Conservation (phyloP, 2,329 filamentous ascomycete species). For the Mariannaea elegans region DNA sequence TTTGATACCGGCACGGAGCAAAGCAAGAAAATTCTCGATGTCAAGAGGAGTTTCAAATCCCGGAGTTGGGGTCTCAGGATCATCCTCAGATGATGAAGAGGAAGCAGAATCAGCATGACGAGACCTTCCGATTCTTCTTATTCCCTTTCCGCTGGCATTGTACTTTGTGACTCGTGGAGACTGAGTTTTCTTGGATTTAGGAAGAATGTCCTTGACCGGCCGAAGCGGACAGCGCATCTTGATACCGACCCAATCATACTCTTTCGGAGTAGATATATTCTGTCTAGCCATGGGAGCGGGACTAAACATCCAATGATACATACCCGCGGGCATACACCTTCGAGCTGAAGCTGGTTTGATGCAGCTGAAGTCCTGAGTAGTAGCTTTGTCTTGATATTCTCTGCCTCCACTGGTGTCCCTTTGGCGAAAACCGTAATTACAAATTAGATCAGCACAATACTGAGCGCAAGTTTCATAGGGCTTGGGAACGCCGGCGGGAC, state of each 20-base stretch:
- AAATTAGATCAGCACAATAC: slow-evolving; percentile 19
- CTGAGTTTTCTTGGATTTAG: background rate
- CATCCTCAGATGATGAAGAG: background rate
- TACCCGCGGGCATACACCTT: background rate
- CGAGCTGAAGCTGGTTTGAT: background rate
- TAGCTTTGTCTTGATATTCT: slow-evolving; percentile 4
- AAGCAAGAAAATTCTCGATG: slow-evolving; percentile 13
- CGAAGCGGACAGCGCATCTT: slow-evolving; percentile 33
- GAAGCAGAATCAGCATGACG: background rate
- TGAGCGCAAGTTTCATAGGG: slow-evolving; percentile 19
- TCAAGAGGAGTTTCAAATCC: background rate
- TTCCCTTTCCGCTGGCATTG: background rate
- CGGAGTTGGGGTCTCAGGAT: background rate
- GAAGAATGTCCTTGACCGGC: background rate
- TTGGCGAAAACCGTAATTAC: background rate
- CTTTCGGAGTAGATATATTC: slow-evolving; percentile 23
- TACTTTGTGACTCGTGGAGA: background rate
- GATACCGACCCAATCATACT: slow-evolving; percentile 40
- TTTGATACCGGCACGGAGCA: slow-evolving; percentile 25
- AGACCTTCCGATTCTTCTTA: background rate
- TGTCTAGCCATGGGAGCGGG: slow-evolving; percentile 22
- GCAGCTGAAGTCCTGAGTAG: background rate
- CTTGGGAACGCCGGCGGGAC: slow-evolving; percentile 23
- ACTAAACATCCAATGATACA: slow-evolving; percentile 24
- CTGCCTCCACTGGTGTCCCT: too few species aligned